These are phyloP conservation scores for Aspergillus glaucus DNA, from an alignment of 2,329 filamentous ascomycete species.

Conservation along the genomic window DNA sequence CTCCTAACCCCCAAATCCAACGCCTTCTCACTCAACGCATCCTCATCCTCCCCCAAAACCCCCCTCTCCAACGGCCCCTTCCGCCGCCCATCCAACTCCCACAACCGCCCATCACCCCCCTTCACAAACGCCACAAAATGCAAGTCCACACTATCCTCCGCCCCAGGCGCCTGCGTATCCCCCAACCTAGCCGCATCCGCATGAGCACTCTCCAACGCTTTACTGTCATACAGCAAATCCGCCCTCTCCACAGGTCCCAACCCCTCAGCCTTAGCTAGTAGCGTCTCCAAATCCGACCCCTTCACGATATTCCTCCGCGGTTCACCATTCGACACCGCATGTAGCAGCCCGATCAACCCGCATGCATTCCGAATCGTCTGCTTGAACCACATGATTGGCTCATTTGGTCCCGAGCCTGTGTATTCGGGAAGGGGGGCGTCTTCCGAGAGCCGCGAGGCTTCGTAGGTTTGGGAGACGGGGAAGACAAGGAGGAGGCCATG, in stretches of 20 bases:
- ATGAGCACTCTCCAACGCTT: slow-evolving; percentile 71
- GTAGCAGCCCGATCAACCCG: slow-evolving; percentile 80
- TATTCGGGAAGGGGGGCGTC: slow-evolving; percentile 62
- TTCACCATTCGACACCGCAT: slow-evolving; percentile 72
- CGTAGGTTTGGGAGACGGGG: slow-evolving; percentile 73
- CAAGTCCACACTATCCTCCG: slow-evolving; percentile 77
- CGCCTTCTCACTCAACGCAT: slow-evolving; percentile 69
- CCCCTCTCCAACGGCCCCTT: slow-evolving; percentile 69
- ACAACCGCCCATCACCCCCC: slow-evolving; percentile 62
- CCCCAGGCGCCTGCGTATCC: slow-evolving; percentile 70
- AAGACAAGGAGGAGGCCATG: slow-evolving; percentile 88
- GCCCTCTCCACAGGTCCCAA: slow-evolving; percentile 62
- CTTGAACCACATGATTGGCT: slow-evolving; percentile 87
- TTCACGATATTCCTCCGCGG: slow-evolving; percentile 57
- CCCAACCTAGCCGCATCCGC: slow-evolving; percentile 68
- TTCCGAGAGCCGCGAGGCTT: slow-evolving; percentile 67
- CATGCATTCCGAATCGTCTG: slow-evolving; percentile 95
- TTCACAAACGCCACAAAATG: slow-evolving; percentile 97
- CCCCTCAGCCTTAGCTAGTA: slow-evolving; percentile 65
- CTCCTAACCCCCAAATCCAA: slow-evolving; percentile 61
- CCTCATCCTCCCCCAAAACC: slow-evolving; percentile 53
- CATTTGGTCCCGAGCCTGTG: slow-evolving; percentile 56
- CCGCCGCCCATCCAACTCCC: slow-evolving; percentile 72
- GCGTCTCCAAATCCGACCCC: slow-evolving; percentile 40
- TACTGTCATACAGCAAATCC: slow-evolving; percentile 68